A percentile compares a stretch with the other conserved stretches of the same genome.
These are phyloP conservation scores for Vigna trinervia DNA, from an alignment of 306 rosid genomes.

Conservation along the genomic window DNA sequence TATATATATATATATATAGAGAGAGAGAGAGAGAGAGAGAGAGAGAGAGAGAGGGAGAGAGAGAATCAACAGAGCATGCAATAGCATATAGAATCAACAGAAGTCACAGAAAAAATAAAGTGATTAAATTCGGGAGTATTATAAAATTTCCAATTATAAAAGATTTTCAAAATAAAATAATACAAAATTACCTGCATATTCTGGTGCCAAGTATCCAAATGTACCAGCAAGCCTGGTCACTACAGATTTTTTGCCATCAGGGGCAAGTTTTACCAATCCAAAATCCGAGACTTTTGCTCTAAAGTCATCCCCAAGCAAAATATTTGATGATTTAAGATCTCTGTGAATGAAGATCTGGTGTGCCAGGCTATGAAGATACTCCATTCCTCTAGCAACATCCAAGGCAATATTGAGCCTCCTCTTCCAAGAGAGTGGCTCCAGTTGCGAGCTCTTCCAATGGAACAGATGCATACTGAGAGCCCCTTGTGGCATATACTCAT, in stretches of 20 bases:
- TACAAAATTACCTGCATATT: conserved; percentile 32
- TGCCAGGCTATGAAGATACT: conserved; percentile 22
- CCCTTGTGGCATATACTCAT: conserved; percentile 71
- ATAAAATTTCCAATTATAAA: not conserved
- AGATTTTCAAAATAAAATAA: not conserved
- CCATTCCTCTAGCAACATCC: conserved; percentile 56
- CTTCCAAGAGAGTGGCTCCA: conserved; percentile 91
- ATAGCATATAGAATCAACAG: conserved; percentile 19
- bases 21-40: not conserved
- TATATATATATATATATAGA: no score
- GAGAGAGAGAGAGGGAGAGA: no score
- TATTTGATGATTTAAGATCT: conserved; percentile 65
- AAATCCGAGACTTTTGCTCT: conserved; percentile 86
- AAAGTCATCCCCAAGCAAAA: conserved; percentile 80
- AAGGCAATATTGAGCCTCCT: conserved; percentile 83
- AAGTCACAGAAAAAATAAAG: conserved; percentile 2
- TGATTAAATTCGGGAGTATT: not conserved
- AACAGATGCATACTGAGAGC: conserved; percentile 91
- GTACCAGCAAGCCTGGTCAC: conserved; percentile 91
- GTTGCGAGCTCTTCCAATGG: conserved; percentile 66
- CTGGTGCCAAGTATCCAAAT: conserved; percentile 84
- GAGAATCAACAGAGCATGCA: not conserved
- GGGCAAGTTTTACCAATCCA: conserved; percentile 91
- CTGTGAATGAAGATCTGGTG: conserved; percentile 25
- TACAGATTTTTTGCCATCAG: conserved; percentile 80